Conservation (phyloP, 1,284 basidiomycete genomes). For the Cryptococcus hybrid region DNA sequence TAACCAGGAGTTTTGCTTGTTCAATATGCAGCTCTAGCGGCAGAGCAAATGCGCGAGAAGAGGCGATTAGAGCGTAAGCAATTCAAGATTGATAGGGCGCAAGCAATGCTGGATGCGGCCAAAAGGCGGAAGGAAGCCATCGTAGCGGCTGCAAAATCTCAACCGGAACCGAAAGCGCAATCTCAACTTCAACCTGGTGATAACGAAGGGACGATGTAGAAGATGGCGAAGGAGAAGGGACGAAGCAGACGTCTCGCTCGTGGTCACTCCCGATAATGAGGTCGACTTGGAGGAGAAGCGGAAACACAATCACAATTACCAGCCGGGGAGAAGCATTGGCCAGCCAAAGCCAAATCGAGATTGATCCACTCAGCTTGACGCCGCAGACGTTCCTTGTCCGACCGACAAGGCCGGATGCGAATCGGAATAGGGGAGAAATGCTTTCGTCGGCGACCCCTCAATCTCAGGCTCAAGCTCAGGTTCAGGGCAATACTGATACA, state of each 20-base stretch:
- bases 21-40: conserved; percentile 29
- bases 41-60: conserved; percentile 80
- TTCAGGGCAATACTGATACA: neutral
- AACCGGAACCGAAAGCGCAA: neutral
- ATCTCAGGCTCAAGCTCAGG: neutral
- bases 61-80: conserved; percentile 79
- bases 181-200: neutral
- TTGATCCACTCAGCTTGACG: conserved; percentile 36
- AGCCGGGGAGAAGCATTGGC: conserved; percentile 10
- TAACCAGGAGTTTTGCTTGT: neutral
- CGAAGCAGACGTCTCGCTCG: conserved; percentile 1
- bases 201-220: neutral
- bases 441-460: conserved; percentile 32
- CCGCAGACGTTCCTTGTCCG: conserved; percentile 49
- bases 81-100: conserved; percentile 79
- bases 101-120: conserved; percentile 48
- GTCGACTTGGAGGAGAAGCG: neutral
- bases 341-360: neutral
- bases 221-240: neutral
- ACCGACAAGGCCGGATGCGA: conserved; percentile 45
- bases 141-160: conserved; percentile 18
- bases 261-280: neutral
- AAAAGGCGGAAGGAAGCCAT: conserved; percentile 51
- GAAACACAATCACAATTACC: conserved; percentile 15
- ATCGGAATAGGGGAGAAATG: conserved; percentile 42